Evolutionary conservation across 2,329 filamentous ascomycete species (phyloP).

Genomic region (Xylariales sp.): DNA sequence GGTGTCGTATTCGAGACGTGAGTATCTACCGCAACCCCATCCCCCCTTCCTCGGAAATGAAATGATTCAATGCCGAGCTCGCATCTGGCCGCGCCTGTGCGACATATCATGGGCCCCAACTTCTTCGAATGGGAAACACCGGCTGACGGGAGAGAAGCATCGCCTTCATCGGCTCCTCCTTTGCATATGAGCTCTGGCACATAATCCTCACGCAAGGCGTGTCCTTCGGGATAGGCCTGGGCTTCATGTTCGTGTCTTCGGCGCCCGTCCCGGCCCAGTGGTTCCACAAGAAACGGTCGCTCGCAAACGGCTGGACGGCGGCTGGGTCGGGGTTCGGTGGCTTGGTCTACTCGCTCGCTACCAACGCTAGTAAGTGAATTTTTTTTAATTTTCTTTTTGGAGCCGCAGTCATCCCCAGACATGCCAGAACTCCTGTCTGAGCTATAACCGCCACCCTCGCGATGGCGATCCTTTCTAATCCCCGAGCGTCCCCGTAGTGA

Average conservation of each 20-base stretch:
- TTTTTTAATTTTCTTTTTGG: background rate
- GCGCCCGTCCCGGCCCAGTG: constrained; percentile 78
- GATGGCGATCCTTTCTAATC: background rate
- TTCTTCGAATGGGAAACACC: background rate
- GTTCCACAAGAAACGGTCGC: constrained; percentile 75
- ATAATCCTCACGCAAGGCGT: constrained; percentile 80
- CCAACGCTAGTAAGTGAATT: constrained; percentile 66
- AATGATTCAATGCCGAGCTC: too few relatives aligned
- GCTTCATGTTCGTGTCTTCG: constrained; percentile 77
- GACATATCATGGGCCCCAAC: background rate
- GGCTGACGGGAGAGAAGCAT: constrained; percentile 47
- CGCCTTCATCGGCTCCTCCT: constrained; percentile 77
- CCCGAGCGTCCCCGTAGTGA: constrained; percentile 55
- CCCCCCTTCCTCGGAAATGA: background rate
- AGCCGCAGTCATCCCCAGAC: too few relatives aligned
- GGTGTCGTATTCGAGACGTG: constrained; percentile 72
- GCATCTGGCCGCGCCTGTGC: background rate
- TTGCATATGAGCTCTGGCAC: constrained; percentile 77
- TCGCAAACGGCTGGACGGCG: constrained; percentile 76
- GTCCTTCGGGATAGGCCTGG: constrained; percentile 82
- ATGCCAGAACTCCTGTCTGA: background rate
- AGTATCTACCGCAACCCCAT: constrained; percentile 34
- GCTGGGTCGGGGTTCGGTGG: constrained; percentile 82
- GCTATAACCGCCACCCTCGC: too few relatives aligned
- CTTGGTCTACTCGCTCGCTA: constrained; percentile 73